phyloP scores from a whole-genome alignment of 495 filamentous ascomycete genomes.

The Podospora comata region DNA sequence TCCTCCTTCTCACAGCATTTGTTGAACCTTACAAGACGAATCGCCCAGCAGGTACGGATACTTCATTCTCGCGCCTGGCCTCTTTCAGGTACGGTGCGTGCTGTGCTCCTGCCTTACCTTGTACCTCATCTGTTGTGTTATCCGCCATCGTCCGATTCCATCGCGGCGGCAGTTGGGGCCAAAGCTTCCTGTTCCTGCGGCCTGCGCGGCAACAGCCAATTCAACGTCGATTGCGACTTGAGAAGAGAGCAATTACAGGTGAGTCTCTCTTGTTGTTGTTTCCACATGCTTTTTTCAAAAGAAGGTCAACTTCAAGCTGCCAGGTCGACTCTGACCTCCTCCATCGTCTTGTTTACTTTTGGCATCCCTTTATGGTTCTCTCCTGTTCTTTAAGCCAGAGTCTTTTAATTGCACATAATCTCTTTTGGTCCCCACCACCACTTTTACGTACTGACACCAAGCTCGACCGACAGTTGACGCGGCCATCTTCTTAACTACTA shows the following conservation, averaged over 20 bases:
- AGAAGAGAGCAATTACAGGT: conserved; percentile 7
- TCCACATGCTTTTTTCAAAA: neutral
- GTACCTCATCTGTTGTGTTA: neutral
- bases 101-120: neutral
- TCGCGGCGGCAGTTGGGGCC: neutral
- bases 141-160: neutral
- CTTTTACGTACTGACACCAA: neutral
- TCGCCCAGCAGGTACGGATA: too few relatives aligned
- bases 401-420: conserved; percentile 14
- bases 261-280: neutral
- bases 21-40: neutral
- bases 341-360: neutral
- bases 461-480: neutral
- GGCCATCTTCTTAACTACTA: conserved; percentile 5
- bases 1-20: neutral
- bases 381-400: neutral
- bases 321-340: conserved; percentile 1
- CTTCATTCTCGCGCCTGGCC: neutral
- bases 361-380: neutral
- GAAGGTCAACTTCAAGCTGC: neutral
- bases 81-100: neutral
- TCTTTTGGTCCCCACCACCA: conserved; percentile 6
- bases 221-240: conserved; percentile 3
- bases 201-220: conserved; percentile 4
- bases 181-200: conserved; percentile 9